Evolutionary conservation across 306 rosid genomes (phyloP).

Genomic region (Herpetospermum pedunculosum): DNA sequence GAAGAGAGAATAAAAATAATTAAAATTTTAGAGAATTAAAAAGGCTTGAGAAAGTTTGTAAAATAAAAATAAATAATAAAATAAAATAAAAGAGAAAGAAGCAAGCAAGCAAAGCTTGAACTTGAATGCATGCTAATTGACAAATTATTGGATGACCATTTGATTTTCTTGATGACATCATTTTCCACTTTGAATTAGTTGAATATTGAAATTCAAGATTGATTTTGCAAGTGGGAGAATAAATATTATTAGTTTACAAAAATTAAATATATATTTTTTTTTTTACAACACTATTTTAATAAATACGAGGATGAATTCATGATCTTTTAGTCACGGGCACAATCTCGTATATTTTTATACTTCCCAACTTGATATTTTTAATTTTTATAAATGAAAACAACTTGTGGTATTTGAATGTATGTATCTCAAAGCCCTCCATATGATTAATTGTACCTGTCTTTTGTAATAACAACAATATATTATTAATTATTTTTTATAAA

Average conservation of each 20-base stretch:
- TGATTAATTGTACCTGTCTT: not conserved
- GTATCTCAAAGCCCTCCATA: not conserved
- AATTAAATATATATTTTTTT: not conserved
- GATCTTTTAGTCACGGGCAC: too few species aligned
- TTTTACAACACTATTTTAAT: too few species aligned
- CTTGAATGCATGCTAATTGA: not conserved
- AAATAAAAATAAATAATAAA: not conserved
- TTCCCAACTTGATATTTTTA: not conserved
- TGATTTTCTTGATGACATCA: not conserved
- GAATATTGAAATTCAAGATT: not conserved
- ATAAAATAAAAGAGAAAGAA: not conserved
- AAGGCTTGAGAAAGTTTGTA: not conserved
- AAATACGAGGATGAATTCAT: too few species aligned
- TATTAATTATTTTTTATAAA: too few species aligned
- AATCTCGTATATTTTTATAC: not conserved
- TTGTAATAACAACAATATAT: not conserved
- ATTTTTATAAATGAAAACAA: not conserved
- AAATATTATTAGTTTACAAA: not conserved
- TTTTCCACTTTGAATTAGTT: not conserved
- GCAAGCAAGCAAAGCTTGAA: not conserved
- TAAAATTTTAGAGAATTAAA: not conserved
- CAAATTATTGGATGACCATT: not conserved
- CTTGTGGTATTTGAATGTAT: not conserved
- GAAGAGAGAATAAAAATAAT: not conserved
- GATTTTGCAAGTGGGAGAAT: conserved; percentile 1